These are phyloP conservation scores for Quercus phellos DNA, from an alignment of 331 rosid species.

Conservation along the genomic window DNA sequence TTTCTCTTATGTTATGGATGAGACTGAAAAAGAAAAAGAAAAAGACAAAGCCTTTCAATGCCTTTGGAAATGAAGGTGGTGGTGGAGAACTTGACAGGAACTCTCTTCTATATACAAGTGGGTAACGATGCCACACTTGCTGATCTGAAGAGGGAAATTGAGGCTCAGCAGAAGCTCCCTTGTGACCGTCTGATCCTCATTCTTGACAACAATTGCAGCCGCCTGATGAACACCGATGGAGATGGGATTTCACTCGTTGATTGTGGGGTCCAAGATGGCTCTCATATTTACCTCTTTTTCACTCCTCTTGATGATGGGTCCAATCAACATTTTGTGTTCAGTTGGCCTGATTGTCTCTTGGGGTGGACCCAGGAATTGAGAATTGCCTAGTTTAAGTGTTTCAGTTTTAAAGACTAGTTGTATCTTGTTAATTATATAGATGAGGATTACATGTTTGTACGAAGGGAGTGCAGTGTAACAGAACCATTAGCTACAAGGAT, in stretches of 20 bases:
- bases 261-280: slow-evolving; percentile 55
- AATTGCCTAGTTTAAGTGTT: background rate
- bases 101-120: slow-evolving; percentile 40
- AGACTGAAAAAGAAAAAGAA: background rate
- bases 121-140: slow-evolving; percentile 36
- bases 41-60: background rate
- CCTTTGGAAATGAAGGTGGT: slow-evolving; percentile 31
- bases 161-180: slow-evolving; percentile 45
- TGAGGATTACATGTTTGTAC: background rate
- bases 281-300: slow-evolving; percentile 51
- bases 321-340: slow-evolving; percentile 9
- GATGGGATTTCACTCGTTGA: slow-evolving; percentile 35
- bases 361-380: background rate
- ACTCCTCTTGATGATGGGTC: slow-evolving; percentile 34
- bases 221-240: slow-evolving; percentile 16
- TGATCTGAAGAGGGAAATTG: slow-evolving; percentile 46
- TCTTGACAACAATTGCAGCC: slow-evolving; percentile 17
- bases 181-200: slow-evolving; percentile 46
- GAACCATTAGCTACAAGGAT: too few species aligned
- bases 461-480: too few species aligned
- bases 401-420: too few species aligned
- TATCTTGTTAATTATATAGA: background rate
- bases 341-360: slow-evolving; percentile 16
- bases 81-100: slow-evolving; percentile 44
- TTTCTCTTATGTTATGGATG: background rate